These are phyloP conservation scores for Trifolium subterraneum DNA, from an alignment of 306 rosid species.

Conservation along the genomic window DNA sequence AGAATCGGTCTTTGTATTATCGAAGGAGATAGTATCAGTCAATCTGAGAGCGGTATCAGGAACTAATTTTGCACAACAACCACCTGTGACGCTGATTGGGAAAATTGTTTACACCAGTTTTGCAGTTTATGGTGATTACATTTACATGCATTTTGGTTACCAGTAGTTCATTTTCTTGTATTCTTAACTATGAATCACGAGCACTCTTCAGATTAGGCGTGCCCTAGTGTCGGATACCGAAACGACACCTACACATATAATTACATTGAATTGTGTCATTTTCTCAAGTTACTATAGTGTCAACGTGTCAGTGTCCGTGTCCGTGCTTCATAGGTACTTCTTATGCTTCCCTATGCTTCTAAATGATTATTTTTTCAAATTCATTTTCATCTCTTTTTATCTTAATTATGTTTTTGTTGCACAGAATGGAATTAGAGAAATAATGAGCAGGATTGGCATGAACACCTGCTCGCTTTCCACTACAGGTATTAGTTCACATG, in stretches of 20 bases:
- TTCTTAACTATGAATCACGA: too few relatives aligned
- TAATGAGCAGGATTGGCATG: conserved; percentile 46
- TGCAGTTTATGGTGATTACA: neutral
- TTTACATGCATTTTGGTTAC: conserved; percentile 21
- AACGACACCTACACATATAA: too few relatives aligned
- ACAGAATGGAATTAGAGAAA: conserved; percentile 58
- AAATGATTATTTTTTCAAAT: conserved; percentile 6
- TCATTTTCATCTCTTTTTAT: conserved; percentile 11
- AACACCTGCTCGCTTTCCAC: conserved; percentile 48
- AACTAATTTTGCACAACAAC: neutral
- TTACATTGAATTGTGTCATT: too few relatives aligned
- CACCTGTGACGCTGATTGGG: neutral
- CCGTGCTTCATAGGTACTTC: too few relatives aligned
- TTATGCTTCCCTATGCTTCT: neutral
- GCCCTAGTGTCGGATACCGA: too few relatives aligned
- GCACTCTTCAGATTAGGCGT: too few relatives aligned
- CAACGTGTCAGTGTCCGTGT: too few relatives aligned
- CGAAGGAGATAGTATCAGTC: neutral
- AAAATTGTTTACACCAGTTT: neutral
- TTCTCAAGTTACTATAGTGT: too few relatives aligned
- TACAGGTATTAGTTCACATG: conserved; percentile 47
- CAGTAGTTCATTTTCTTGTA: conserved; percentile 6
- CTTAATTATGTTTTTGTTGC: conserved; percentile 24
- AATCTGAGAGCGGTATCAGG: neutral
- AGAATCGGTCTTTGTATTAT: too few relatives aligned